Evolutionary conservation across 2,329 filamentous ascomycete species (phyloP), one percentile per base, ranked within the genome.

Genomic region (Parastagonospora avenae): DNA sequence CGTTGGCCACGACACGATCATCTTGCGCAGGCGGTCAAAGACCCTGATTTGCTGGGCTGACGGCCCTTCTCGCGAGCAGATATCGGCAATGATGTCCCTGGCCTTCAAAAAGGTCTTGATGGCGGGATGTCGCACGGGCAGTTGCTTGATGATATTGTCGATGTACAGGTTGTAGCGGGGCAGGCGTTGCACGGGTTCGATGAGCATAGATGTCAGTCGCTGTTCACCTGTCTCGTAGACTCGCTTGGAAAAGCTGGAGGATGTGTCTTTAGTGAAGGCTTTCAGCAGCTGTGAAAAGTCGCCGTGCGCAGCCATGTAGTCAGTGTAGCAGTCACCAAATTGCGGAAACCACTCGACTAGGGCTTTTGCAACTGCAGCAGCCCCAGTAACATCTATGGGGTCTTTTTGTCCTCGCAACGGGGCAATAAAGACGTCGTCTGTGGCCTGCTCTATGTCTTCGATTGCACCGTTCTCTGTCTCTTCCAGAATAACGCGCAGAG

Each of bases 161-260:
- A 99, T 97, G 68, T 97, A 88, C 31, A 99, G 80, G 66, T 91
- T 97, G 76, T 99, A 99, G 24, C 94, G 88, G 24, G 94, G 94
- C 45, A 99, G 82, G 45, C 94, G 84, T 73, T 99, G 94, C 0
- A 99, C 92, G 2, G 94, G 94, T 74, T 99, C 94, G 71, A 99
- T 99, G 47, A 99, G 82, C 56, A 94, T 84, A 3, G 94, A 97
- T 42, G 91, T 92, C 46, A 97, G 83, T 50, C 87, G 85, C 76
- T 99, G 94, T 72, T 97, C 94, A 48, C 94, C 93, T 2, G 89
- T 89, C 57, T 92, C 86, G 45, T 90, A 85, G 2, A 97, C 85
- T 39, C 90, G 82, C 61, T 89, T 87, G 2, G 89, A 88, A 70
- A 96, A 93, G 65, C 88, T 92, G 2, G 92, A 93, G 55, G 89